Evolutionary conservation across 805 yeast genomes (phyloP).

Genomic region (Blastobotrys muscicola): DNA sequence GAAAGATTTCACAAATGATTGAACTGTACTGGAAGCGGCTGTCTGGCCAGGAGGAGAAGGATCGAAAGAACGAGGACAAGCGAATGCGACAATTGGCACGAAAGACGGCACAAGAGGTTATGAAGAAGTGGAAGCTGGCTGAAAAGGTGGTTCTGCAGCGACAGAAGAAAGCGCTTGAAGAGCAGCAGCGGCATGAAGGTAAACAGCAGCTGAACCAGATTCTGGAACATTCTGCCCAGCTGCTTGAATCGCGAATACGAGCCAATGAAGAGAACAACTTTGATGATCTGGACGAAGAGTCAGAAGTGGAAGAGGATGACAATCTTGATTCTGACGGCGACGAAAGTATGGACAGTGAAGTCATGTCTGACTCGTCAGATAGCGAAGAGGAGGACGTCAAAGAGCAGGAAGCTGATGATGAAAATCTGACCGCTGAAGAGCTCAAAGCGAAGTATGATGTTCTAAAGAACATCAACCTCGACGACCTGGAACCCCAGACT

Average conservation of each 20-base stretch:
- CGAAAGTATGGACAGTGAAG: conserved; percentile 25
- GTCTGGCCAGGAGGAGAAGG: conserved; percentile 81
- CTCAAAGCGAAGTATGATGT: conserved; percentile 20
- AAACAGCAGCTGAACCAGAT: conserved; percentile 81
- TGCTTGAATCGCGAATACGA: conserved; percentile 64
- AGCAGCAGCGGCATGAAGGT: conserved; percentile 68
- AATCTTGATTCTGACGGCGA: conserved; percentile 23
- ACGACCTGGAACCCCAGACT: too few species aligned
- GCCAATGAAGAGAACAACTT: conserved; percentile 15
- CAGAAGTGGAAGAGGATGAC: conserved; percentile 26
- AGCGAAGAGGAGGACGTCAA: conserved; percentile 25
- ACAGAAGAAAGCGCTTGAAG: conserved; percentile 55
- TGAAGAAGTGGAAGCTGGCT: conserved; percentile 85
- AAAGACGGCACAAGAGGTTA: conserved; percentile 72
- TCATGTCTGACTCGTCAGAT: conserved; percentile 18
- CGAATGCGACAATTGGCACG: conserved; percentile 64
- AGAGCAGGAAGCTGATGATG: conserved; percentile 22
- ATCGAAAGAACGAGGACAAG: conserved; percentile 64
- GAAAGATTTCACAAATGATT: conserved; percentile 68
- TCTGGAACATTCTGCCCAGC: conserved; percentile 82
- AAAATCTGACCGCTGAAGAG: conserved; percentile 16
- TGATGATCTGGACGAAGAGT: conserved; percentile 7
- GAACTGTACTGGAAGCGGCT: conserved; percentile 80
- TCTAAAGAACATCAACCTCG: too few species aligned
- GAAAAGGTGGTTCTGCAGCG: conserved; percentile 66